Evolutionary conservation across 2,329 filamentous ascomycete species (phyloP).

Genomic region (Lachnellula suecica): DNA sequence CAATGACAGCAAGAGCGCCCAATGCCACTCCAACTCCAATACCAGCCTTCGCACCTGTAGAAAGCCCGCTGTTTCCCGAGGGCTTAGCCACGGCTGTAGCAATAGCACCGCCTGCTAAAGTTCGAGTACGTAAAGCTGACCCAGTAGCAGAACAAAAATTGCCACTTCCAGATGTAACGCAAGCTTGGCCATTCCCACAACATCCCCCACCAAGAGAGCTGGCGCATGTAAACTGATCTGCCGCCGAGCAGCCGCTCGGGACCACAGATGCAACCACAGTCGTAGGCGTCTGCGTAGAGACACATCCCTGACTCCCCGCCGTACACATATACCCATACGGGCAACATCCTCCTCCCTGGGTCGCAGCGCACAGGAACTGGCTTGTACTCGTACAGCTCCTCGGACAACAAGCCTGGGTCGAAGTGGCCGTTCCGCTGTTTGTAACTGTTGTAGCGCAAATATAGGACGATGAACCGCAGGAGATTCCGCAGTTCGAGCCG

Average conservation of each 20-base stretch:
- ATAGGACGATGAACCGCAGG: slow-evolving; percentile 32
- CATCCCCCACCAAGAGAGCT: slow-evolving; percentile 46
- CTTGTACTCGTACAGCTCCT: slow-evolving; percentile 33
- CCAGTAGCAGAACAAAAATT: slow-evolving; percentile 40
- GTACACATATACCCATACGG: slow-evolving; percentile 44
- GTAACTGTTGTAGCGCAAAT: slow-evolving; percentile 32
- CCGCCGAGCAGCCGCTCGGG: slow-evolving; percentile 45
- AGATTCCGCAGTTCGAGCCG: slow-evolving; percentile 40
- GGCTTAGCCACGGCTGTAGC: slow-evolving; percentile 27
- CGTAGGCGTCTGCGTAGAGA: slow-evolving; percentile 27
- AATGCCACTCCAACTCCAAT: slow-evolving; percentile 54
- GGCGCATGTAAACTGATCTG: slow-evolving; percentile 43
- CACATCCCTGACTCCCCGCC: slow-evolving; percentile 33
- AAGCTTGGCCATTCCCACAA: slow-evolving; percentile 45
- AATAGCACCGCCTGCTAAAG: slow-evolving; percentile 33
- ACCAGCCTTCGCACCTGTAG: slow-evolving; percentile 53
- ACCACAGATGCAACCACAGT: slow-evolving; percentile 36
- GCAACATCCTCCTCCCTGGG: slow-evolving; percentile 45
- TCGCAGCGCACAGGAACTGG: slow-evolving; percentile 33
- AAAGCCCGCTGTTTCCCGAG: slow-evolving; percentile 32
- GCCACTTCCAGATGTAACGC: slow-evolving; percentile 38
- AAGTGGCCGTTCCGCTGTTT: slow-evolving; percentile 12
- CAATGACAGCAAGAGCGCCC: slow-evolving; percentile 42
- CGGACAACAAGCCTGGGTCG: slow-evolving; percentile 30
- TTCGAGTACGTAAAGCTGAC: slow-evolving; percentile 27